Conservation (phyloP, 2,329 filamentous ascomycete genomes). For the Neocatenulostroma microsporum region DNA sequence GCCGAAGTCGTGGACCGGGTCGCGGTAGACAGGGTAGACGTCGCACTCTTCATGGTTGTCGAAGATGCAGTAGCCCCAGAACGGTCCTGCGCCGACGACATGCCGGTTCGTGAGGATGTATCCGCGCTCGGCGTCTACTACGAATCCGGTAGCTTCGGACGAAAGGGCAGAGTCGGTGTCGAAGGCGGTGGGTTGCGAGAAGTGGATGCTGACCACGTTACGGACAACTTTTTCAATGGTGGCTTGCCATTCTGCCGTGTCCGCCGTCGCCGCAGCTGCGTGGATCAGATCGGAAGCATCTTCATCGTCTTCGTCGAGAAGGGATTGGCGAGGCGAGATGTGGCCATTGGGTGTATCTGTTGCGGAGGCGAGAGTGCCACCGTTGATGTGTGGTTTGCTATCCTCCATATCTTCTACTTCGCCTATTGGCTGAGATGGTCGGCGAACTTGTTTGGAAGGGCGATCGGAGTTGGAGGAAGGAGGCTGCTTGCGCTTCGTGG, state of each 20-base stretch:
- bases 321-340: background rate
- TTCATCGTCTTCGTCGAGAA: too few relatives aligned
- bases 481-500: conserved; percentile 32
- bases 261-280: conserved; percentile 44
- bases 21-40: conserved; percentile 91
- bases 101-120: conserved; percentile 57
- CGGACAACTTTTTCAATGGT: conserved; percentile 91
- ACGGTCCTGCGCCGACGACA: conserved; percentile 89
- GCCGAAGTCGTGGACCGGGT: conserved; percentile 97
- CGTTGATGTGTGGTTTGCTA: conserved; percentile 15
- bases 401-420: conserved; percentile 11
- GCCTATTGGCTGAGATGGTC: conserved; percentile 18
- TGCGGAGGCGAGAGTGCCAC: conserved; percentile 23
- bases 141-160: conserved; percentile 94
- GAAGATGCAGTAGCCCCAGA: conserved; percentile 97
- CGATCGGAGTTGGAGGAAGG: conserved; percentile 25
- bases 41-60: conserved; percentile 97
- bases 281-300: conserved; percentile 32
- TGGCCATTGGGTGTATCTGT: conserved; percentile 29
- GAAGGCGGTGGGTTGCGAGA: conserved; percentile 96
- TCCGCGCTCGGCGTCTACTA: conserved; percentile 88
- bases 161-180: conserved; percentile 92
- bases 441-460: conserved; percentile 29
- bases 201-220: conserved; percentile 97
- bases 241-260: conserved; percentile 85